Evolutionary conservation across 2,329 filamentous ascomycete species (phyloP), one percentile per base, ranked within the genome.

Genomic region (Fusarium torulosum): DNA sequence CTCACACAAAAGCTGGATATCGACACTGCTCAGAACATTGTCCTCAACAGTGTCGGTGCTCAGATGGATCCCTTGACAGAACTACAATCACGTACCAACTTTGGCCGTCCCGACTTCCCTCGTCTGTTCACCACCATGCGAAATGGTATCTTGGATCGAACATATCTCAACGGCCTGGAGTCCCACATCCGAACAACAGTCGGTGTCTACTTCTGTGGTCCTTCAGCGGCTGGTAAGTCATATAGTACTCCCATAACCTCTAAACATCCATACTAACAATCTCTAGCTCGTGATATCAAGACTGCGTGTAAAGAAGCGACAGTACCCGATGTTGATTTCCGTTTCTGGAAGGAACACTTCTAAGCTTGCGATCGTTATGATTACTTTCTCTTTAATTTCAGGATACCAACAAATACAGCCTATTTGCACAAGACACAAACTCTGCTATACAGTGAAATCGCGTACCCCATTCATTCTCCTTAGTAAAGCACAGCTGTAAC

Each of bases 291-390:
- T 70, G 88, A 93, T 74, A 97, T 99, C 77, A 91, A 92, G 79
- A 88, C 88, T 76, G 94, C 95, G 17, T 91, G 92, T 70, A 91
- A 91, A 75, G 79, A 83, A 53, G 90, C 91, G 17, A 92, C 89
- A 14, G 89, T 87, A 37, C 87, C 87, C 66, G 92, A 97, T 71
- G 93, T 99, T 58, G 88, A 90, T 74, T 99, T 98, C 83, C 92
- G 93, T 74, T 99, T 99, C 84, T 99, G 96, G 96, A 99, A 99
- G 83, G 96, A 99, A 81, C 95, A 99, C 77, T 90, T 90, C 76
- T 90, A 85, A 75, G 47, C 49, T 37, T 53, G 44, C 35, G 41
- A 47, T 49, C 45, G 27, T 52, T 40, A 46, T 42, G 57, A 47
- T 53, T 58, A 44, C 52, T 43, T 71, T 71, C 61, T 51, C 58